phyloP scores from a whole-genome alignment of 805 yeast species.

The Vanderwaltozyma tropicalis region DNA sequence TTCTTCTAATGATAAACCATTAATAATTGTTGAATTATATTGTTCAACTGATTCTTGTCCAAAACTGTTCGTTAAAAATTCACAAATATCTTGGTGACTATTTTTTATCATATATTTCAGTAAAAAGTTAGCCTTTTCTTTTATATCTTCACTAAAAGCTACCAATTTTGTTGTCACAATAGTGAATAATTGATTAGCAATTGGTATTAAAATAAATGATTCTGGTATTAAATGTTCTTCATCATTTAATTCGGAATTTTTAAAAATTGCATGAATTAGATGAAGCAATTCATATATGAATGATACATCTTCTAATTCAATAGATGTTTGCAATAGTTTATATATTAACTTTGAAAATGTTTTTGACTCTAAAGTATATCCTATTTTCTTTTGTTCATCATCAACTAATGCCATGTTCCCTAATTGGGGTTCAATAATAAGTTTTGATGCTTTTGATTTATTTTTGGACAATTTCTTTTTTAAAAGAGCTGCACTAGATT shows the following conservation, averaged over 20 bases:
- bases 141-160: constrained; percentile 36
- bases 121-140: constrained; percentile 46
- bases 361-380: constrained; percentile 39
- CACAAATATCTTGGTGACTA: constrained; percentile 38
- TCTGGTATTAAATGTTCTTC: constrained; percentile 29
- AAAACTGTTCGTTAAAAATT: constrained; percentile 44
- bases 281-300: constrained; percentile 52
- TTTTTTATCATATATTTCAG: constrained; percentile 42
- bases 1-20: constrained; percentile 30
- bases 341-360: constrained; percentile 48
- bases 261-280: constrained; percentile 52
- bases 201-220: constrained; percentile 42
- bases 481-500: constrained; percentile 40
- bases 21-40: constrained; percentile 38
- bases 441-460: constrained; percentile 31
- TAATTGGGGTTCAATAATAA: constrained; percentile 41
- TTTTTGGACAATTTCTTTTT: constrained; percentile 34
- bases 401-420: constrained; percentile 13
- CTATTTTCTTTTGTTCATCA: constrained; percentile 31
- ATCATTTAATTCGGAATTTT: constrained; percentile 36
- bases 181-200: constrained; percentile 31
- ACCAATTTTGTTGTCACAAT: neutral
- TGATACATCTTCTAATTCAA: constrained; percentile 41
- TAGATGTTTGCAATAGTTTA: constrained; percentile 45
- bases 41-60: constrained; percentile 44